A percentile compares a stretch with the other conserved stretches of the same genome.
Evolutionary conservation across 2,329 filamentous ascomycete species (phyloP).

Genomic region (Hypoxylon sp.): DNA sequence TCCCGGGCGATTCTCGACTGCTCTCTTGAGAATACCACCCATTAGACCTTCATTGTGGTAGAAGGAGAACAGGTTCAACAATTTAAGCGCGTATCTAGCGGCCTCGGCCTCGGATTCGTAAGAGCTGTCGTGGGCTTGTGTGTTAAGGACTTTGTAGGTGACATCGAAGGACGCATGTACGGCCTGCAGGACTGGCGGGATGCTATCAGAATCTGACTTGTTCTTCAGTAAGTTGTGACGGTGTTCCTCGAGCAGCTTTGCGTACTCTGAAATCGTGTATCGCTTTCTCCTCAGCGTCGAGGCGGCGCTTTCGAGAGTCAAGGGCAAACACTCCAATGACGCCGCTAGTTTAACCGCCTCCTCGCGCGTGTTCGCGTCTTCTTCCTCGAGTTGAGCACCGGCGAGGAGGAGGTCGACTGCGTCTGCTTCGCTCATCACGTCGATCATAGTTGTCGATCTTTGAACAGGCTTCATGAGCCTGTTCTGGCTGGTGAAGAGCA

Average conservation of each 20-base stretch:
- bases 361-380: background rate
- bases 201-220: constrained; percentile 13
- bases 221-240: constrained; percentile 35
- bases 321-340: constrained; percentile 49
- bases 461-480: constrained; percentile 16
- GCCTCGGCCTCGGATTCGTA: constrained; percentile 4
- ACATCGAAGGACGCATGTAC: constrained; percentile 48
- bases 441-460: constrained; percentile 13
- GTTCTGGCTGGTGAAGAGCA: constrained; percentile 52
- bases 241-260: constrained; percentile 26
- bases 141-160: constrained; percentile 45
- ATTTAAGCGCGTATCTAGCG: constrained; percentile 46
- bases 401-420: constrained; percentile 35
- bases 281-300: constrained; percentile 31
- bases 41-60: constrained; percentile 50
- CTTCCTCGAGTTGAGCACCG: constrained; percentile 2
- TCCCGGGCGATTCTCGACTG: constrained; percentile 21
- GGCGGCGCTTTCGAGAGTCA: constrained; percentile 53
- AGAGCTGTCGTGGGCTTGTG: constrained; percentile 7
- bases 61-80: constrained; percentile 51
- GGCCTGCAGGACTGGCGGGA: constrained; percentile 9
- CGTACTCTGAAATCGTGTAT: constrained; percentile 38
- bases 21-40: constrained; percentile 35
- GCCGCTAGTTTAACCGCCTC: constrained; percentile 2
- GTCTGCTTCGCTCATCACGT: constrained; percentile 27